Conservation (phyloP, 257 asterid genomes). For the Ocimum tenuiflorum region DNA sequence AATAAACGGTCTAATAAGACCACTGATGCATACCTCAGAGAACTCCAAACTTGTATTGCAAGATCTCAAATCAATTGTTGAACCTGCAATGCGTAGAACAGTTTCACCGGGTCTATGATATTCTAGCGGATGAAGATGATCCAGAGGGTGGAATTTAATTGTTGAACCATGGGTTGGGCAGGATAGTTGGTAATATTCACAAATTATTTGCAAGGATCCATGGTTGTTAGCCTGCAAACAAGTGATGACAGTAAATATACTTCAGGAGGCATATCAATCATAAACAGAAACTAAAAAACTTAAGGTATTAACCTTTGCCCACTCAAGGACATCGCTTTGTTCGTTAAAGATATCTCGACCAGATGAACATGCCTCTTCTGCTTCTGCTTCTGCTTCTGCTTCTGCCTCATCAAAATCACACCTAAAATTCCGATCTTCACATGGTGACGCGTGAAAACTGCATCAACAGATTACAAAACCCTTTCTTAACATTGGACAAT, state of each 20-base stretch:
- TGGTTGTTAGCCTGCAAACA: constrained; percentile 60
- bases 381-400: constrained; percentile 72
- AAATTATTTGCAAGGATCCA: constrained; percentile 82
- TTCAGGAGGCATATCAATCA: constrained; percentile 13
- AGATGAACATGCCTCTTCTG: constrained; percentile 87
- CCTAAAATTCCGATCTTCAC: constrained; percentile 70
- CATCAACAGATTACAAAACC: constrained; percentile 19
- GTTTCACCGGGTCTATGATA: constrained; percentile 79
- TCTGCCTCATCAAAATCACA: constrained; percentile 71
- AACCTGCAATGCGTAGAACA: constrained; percentile 63
- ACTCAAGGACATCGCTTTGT: constrained; percentile 74
- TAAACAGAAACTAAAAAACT: constrained; percentile 6
- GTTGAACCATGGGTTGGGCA: constrained; percentile 81
- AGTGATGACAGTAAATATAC: constrained; percentile 3
- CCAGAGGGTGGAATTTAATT: constrained; percentile 78
- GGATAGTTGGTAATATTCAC: constrained; percentile 61
- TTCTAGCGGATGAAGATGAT: constrained; percentile 84
- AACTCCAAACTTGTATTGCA: constrained; percentile 84
- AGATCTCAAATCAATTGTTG: constrained; percentile 71
- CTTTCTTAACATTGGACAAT: constrained; percentile 1
- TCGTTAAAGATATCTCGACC: constrained; percentile 80
- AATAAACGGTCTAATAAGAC: background rate
- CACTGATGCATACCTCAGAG: constrained; percentile 59
- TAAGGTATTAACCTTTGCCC: constrained; percentile 78
- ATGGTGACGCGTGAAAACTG: constrained; percentile 83